Conservation (phyloP, 306 rosid genomes). For the Lablab purpureus region DNA sequence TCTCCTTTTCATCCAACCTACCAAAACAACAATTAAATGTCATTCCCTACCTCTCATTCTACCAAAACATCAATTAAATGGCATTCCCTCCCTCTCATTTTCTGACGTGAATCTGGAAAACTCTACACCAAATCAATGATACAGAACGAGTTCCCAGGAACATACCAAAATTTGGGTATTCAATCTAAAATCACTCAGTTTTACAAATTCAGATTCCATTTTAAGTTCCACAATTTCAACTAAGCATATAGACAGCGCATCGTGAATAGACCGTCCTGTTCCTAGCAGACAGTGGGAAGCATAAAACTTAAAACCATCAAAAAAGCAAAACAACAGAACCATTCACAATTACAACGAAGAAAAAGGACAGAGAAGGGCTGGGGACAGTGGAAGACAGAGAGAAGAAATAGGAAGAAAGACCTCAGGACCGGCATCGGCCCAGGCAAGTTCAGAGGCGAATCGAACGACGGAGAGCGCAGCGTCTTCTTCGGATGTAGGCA, state of each 20-base stretch:
- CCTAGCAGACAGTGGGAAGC: background rate
- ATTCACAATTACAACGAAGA: background rate
- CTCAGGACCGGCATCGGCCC: constrained; percentile 99
- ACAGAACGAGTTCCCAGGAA: background rate
- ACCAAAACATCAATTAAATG: background rate
- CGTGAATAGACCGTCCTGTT: background rate
- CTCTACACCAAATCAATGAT: background rate
- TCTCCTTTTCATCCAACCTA: background rate
- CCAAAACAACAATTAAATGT: background rate
- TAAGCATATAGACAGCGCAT: background rate
- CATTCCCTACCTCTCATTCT: background rate
- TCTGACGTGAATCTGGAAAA: background rate
- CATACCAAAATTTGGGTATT: background rate
- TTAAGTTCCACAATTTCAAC: background rate
- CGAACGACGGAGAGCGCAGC: constrained; percentile 84
- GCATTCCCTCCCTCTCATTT: background rate
- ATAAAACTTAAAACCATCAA: background rate
- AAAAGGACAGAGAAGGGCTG: background rate
- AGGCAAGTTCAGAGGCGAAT: constrained; percentile 86
- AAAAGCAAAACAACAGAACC: background rate
- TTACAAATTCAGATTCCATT: constrained; percentile 6
- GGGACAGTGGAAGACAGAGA: background rate
- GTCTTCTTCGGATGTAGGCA: constrained; percentile 93
- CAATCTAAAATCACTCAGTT: background rate
- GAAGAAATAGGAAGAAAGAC: constrained; percentile 39